Conservation (phyloP, 1,139 yeast species). For the Nakaseomyces kungkrabaensis region DNA sequence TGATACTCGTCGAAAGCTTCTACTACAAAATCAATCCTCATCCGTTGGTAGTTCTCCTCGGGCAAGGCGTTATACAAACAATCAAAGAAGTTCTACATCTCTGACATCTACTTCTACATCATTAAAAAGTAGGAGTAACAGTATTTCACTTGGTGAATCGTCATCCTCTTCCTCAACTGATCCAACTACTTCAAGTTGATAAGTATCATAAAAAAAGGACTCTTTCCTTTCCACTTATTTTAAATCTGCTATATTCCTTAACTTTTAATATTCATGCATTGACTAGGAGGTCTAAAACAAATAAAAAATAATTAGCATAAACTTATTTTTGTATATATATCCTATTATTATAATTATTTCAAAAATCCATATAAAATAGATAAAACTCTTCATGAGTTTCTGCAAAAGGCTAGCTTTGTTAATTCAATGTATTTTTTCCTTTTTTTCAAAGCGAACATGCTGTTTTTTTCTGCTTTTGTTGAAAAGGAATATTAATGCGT, state of each 20-base stretch:
- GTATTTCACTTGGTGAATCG: background rate
- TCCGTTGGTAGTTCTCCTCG: conserved; percentile 1
- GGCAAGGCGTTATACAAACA: background rate
- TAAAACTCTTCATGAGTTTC: no score
- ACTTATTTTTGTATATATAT: no score
- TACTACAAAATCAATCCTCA: conserved; percentile 1
- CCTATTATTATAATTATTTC: no score
- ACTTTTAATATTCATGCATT: background rate
- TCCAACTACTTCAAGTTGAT: background rate
- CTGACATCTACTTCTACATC: background rate
- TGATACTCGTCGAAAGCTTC: conserved; percentile 4
- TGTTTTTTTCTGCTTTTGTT: no score
- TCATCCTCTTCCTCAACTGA: background rate
- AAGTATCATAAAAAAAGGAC: background rate
- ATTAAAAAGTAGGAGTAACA: conserved; percentile 1
- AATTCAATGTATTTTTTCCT: no score
- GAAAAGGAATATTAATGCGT: no score
- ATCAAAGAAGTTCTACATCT: background rate
- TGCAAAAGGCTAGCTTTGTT: no score
- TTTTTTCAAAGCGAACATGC: no score
- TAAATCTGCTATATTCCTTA: background rate
- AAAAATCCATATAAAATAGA: no score
- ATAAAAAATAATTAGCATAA: no score
- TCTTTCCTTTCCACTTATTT: background rate
- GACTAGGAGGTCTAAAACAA: background rate